These are phyloP conservation scores for Boletus smithii DNA, from an alignment of 1,284 basidiomycete species.

Conservation along the genomic window DNA sequence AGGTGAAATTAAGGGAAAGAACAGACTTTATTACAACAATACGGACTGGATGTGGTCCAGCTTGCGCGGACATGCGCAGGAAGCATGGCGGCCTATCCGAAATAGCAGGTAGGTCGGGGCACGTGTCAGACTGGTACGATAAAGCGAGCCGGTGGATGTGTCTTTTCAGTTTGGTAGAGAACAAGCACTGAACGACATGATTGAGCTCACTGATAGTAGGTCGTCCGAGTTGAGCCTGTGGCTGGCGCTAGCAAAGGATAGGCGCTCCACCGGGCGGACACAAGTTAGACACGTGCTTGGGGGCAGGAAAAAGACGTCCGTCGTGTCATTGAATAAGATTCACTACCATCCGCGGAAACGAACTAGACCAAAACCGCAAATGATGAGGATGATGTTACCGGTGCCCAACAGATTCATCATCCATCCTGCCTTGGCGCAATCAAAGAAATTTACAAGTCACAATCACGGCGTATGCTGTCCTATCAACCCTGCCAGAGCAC, in stretches of 20 bases:
- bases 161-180: not conserved
- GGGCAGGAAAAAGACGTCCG: slow-evolving; percentile 15
- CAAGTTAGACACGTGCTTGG: slow-evolving; percentile 18
- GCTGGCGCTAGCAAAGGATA: not conserved
- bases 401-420: not conserved
- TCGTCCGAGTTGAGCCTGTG: not conserved
- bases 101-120: slow-evolving; percentile 5
- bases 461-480: slow-evolving; percentile 4
- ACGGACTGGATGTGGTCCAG: slow-evolving; percentile 18
- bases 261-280: slow-evolving; percentile 7
- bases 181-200: not conserved
- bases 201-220: no score
- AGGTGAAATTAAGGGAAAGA: slow-evolving; percentile 25
- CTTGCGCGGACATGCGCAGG: slow-evolving; percentile 24
- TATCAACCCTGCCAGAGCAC: slow-evolving; percentile 11
- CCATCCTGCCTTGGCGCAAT: no score
- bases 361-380: not conserved
- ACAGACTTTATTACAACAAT: slow-evolving; percentile 13
- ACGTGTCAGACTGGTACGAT: slow-evolving; percentile 13
- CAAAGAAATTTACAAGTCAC: not conserved
- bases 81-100: slow-evolving; percentile 23
- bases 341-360: slow-evolving; percentile 8
- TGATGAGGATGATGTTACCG: not conserved
- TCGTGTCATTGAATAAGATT: no score
- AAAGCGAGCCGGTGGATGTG: not conserved